Conservation (phyloP, 1,139 yeast species). For the Yamadazyma epiphylla region DNA sequence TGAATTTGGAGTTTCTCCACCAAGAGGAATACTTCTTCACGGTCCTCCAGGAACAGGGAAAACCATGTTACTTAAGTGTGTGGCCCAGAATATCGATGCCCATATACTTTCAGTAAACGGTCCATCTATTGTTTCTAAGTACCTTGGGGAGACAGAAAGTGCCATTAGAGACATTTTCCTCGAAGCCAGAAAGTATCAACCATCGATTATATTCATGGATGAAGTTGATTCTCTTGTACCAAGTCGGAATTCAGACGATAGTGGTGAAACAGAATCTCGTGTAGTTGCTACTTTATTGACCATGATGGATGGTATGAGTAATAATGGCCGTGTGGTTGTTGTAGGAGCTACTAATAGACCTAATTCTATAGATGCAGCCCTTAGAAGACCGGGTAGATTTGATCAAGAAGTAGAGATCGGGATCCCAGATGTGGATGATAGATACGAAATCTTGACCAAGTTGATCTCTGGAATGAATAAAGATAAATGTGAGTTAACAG, state of each 20-base stretch:
- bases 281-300: conserved; percentile 87
- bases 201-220: conserved; percentile 82
- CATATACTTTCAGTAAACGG: conserved; percentile 86
- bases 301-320: conserved; percentile 86
- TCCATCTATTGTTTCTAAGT: conserved; percentile 88
- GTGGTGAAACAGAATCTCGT: conserved; percentile 85
- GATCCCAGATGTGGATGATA: conserved; percentile 67
- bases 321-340: conserved; percentile 64
- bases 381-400: conserved; percentile 67
- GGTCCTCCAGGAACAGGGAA: conserved; percentile 99
- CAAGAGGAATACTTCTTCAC: conserved; percentile 83
- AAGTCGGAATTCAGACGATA: conserved; percentile 72
- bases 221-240: conserved; percentile 93
- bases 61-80: conserved; percentile 79
- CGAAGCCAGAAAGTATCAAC: conserved; percentile 83
- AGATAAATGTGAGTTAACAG: conserved; percentile 50
- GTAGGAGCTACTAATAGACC: conserved; percentile 84
- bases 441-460: conserved; percentile 59
- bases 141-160: conserved; percentile 89
- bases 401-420: conserved; percentile 84
- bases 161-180: conserved; percentile 75
- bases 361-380: conserved; percentile 62
- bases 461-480: conserved; percentile 58
- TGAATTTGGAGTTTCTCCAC: conserved; percentile 86
- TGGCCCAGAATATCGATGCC: conserved; percentile 68